phyloP scores from a whole-genome alignment of 495 filamentous ascomycete species.

The Aspergillus coremiiformis region DNA sequence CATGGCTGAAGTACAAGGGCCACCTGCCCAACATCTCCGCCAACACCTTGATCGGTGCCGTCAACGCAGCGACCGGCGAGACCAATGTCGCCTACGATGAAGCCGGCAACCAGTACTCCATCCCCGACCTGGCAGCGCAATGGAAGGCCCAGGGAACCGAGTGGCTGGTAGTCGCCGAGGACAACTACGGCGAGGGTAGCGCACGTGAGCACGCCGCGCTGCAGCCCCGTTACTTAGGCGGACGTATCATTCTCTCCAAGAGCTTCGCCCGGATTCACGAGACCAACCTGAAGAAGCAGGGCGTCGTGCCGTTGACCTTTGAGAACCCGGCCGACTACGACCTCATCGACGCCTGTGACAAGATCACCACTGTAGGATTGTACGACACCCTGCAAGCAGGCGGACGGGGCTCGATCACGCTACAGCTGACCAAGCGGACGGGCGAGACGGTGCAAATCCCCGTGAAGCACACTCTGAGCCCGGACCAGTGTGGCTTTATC shows the following conservation, averaged over 20 bases:
- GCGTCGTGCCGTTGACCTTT: slow-evolving; percentile 88
- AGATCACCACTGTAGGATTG: slow-evolving; percentile 71
- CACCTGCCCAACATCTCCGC: slow-evolving; percentile 94
- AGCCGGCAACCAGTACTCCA: slow-evolving; percentile 53
- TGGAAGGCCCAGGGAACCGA: slow-evolving; percentile 63
- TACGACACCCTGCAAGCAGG: slow-evolving; percentile 71
- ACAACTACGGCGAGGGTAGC: slow-evolving; percentile 96
- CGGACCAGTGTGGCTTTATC: slow-evolving; percentile 85
- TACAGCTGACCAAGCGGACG: slow-evolving; percentile 55
- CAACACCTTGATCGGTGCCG: slow-evolving; percentile 92
- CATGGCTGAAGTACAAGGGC: slow-evolving; percentile 98
- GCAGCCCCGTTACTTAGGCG: slow-evolving; percentile 88
- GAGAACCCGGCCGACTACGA: slow-evolving; percentile 84
- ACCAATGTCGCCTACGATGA: slow-evolving; percentile 86
- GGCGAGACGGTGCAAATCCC: slow-evolving; percentile 53
- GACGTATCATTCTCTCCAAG: slow-evolving; percentile 80
- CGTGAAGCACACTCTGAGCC: slow-evolving; percentile 64
- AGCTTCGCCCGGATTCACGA: slow-evolving; percentile 95
- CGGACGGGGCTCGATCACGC: slow-evolving; percentile 67
- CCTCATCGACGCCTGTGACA: slow-evolving; percentile 68
- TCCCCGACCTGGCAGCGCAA: slow-evolving; percentile 75
- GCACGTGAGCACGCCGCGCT: slow-evolving; percentile 95
- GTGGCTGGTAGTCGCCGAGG: slow-evolving; percentile 94
- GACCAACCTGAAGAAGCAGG: slow-evolving; percentile 99
- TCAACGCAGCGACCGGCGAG: slow-evolving; percentile 85